Percentiles rank a stretch among this genome's conserved stretches.
These are phyloP conservation scores for Epichloe bromicola DNA, from an alignment of 2,329 filamentous ascomycete genomes.

Conservation along the genomic window DNA sequence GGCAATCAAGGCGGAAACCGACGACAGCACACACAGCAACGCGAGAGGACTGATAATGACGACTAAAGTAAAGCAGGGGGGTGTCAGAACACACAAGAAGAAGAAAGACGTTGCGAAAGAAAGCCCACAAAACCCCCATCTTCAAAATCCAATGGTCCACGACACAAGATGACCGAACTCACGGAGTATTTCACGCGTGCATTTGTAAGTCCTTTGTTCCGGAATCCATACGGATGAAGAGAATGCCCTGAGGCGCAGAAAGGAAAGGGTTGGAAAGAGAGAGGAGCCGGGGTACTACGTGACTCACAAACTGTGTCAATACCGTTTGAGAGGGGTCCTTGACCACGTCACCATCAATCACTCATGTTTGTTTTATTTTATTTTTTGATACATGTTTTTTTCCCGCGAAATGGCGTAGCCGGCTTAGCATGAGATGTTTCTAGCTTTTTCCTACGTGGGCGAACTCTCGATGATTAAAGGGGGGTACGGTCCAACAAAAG, in stretches of 20 bases:
- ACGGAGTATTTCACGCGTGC: too few species aligned
- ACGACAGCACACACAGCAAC: conserved; percentile 26
- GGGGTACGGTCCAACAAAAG: not conserved
- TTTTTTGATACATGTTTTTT: not conserved
- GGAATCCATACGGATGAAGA: too few species aligned
- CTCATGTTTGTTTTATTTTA: not conserved
- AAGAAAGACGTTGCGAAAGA: not conserved
- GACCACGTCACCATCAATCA: not conserved
- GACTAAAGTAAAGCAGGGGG: conserved; percentile 27
- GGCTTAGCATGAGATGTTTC: conserved; percentile 21
- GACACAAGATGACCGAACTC: too few species aligned
- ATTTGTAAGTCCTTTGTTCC: too few species aligned
- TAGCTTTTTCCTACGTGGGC: conserved; percentile 5
- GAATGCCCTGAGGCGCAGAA: too few species aligned
- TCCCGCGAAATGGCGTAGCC: conserved; percentile 21
- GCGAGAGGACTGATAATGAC: conserved; percentile 42
- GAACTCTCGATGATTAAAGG: not conserved
- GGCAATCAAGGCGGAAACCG: conserved; percentile 18
- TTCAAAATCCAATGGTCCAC: too few species aligned
- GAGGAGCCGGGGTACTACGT: not conserved
- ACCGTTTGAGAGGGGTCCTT: not conserved
- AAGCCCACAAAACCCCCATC: too few species aligned
- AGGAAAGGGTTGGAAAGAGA: too few species aligned
- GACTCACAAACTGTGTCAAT: not conserved
- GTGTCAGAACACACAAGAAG: conserved; percentile 6